Conservation (phyloP, 805 yeast species). For the Candida loeiensis region DNA sequence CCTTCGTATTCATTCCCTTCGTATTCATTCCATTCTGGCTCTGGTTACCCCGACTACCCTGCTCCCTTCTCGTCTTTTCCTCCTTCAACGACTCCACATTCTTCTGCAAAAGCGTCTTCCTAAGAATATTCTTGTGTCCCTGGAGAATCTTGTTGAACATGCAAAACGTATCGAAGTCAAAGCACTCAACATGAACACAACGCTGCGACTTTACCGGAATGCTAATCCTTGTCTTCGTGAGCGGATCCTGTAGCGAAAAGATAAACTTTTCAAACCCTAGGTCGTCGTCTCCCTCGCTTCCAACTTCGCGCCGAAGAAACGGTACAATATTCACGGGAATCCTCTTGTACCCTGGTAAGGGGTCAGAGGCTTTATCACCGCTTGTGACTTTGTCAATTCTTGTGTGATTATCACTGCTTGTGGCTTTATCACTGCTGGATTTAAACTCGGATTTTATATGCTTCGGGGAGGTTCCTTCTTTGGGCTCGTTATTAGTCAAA, state of each 20-base stretch:
- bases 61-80: not conserved
- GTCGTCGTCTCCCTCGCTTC: constrained; percentile 27
- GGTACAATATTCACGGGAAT: constrained; percentile 28
- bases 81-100: constrained; percentile 18
- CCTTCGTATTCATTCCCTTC: not conserved
- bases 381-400: too few species aligned
- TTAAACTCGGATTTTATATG: too few species aligned
- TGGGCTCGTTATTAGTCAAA: too few species aligned
- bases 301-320: constrained; percentile 27
- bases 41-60: not conserved
- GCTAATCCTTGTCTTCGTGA: constrained; percentile 34
- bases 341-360: constrained; percentile 6
- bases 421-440: too few species aligned
- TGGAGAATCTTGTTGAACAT: constrained; percentile 32
- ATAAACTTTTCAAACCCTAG: constrained; percentile 33
- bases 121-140: constrained; percentile 21
- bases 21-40: not conserved
- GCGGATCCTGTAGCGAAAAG: constrained; percentile 39
- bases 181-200: constrained; percentile 43
- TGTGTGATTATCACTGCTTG: too few species aligned
- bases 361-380: too few species aligned
- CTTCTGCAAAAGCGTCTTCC: constrained; percentile 25
- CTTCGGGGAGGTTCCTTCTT: too few species aligned
- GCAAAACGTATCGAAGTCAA: constrained; percentile 42
- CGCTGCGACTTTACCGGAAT: constrained; percentile 37